Evolutionary conservation across 2,329 filamentous ascomycete species (phyloP).

Genomic region (Thermochaetoides dissita): DNA sequence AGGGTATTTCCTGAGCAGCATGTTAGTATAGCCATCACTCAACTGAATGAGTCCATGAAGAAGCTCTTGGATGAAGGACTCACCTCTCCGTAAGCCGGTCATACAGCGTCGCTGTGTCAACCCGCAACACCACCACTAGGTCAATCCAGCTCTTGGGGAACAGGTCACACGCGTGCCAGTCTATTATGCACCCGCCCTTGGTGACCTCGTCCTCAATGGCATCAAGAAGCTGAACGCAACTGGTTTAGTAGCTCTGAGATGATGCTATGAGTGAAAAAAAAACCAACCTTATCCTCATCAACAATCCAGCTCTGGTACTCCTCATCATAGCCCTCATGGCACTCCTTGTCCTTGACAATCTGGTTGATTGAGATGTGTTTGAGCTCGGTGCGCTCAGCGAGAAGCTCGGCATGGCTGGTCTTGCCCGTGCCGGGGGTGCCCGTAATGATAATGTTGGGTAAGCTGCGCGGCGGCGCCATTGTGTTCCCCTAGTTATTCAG

Average conservation of each 20-base stretch:
- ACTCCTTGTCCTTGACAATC: constrained; percentile 75
- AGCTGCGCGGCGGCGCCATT: constrained; percentile 27
- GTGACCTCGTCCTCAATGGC: constrained; percentile 71
- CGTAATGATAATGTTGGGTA: constrained; percentile 86
- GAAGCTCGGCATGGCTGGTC: constrained; percentile 74
- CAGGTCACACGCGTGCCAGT: constrained; percentile 96
- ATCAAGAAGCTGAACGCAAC: constrained; percentile 54
- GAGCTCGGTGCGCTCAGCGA: constrained; percentile 63
- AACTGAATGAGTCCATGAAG: background rate
- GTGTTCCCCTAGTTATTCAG: background rate
- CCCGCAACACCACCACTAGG: constrained; percentile 79
- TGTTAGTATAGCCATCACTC: background rate
- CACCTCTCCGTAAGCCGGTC: constrained; percentile 67
- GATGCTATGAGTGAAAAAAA: background rate
- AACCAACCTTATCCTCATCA: constrained; percentile 78
- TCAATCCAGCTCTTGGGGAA: constrained; percentile 93
- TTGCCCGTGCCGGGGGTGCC: constrained; percentile 94
- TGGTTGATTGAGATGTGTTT: constrained; percentile 81
- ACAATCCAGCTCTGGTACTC: constrained; percentile 82
- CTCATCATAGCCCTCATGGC: constrained; percentile 78
- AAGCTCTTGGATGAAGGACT: constrained; percentile 6
- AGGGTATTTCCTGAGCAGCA: constrained; percentile 52
- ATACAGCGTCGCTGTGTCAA: constrained; percentile 66
- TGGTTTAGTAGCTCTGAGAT: constrained; percentile 4
- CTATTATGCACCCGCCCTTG: constrained; percentile 73